Evolutionary conservation across 441 rosid species (phyloP).

Genomic region (Viola pubescens): DNA sequence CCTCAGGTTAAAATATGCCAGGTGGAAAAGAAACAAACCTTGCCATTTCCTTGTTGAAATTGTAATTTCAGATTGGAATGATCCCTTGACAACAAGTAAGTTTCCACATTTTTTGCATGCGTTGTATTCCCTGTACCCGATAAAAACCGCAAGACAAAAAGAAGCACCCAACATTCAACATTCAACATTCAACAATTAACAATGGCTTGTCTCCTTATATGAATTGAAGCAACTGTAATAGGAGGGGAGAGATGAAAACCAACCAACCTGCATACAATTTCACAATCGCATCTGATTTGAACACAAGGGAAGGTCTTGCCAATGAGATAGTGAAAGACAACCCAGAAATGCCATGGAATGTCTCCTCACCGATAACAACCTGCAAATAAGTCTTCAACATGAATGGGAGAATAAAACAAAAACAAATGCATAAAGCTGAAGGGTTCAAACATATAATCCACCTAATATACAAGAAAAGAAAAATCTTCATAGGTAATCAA

Average conservation of each 20-base stretch:
- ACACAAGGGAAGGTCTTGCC: slow-evolving; percentile 54
- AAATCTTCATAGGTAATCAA: background rate
- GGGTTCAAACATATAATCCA: background rate
- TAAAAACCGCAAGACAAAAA: slow-evolving; percentile 3
- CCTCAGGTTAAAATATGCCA: background rate
- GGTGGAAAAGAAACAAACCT: slow-evolving; percentile 39
- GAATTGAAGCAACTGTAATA: background rate
- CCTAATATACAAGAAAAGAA: background rate
- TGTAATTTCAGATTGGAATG: slow-evolving; percentile 53
- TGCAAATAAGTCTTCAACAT: slow-evolving; percentile 19
- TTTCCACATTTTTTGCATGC: slow-evolving; percentile 44
- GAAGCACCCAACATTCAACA: background rate
- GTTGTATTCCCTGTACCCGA: slow-evolving; percentile 57
- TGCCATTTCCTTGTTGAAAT: slow-evolving; percentile 64
- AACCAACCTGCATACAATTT: slow-evolving; percentile 52
- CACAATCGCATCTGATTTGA: slow-evolving; percentile 49
- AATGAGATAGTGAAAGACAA: slow-evolving; percentile 52
- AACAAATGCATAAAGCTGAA: background rate
- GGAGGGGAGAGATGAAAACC: background rate
- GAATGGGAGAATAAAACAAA: background rate
- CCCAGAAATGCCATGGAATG: slow-evolving; percentile 44
- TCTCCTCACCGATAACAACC: slow-evolving; percentile 69
- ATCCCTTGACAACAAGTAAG: slow-evolving; percentile 72
- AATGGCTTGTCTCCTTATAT: background rate
- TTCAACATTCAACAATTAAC: background rate